Percentiles rank a stretch among this genome's conserved stretches.
These are phyloP conservation scores for Straminergon stramineum DNA, from an alignment of 225 moss, liverwort and hornwort genomes.

Conservation along the genomic window DNA sequence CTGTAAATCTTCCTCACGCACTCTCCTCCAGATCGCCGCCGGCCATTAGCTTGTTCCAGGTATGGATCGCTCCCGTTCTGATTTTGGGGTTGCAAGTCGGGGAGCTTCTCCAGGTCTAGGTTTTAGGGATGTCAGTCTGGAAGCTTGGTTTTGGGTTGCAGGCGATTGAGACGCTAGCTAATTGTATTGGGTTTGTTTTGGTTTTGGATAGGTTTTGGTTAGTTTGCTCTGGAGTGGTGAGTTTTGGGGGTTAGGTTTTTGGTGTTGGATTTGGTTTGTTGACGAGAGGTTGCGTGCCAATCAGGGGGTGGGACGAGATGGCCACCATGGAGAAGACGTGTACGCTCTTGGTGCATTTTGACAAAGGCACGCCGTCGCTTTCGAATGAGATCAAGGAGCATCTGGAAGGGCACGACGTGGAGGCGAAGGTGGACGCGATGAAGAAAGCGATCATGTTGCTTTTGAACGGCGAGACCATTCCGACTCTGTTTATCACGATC, in stretches of 20 bases:
- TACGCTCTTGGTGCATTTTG: constrained; percentile 87
- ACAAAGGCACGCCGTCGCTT: constrained; percentile 85
- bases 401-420: constrained; percentile 78
- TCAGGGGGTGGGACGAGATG: constrained; percentile 12
- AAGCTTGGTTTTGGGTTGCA: background rate
- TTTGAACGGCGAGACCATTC: constrained; percentile 80
- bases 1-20: background rate
- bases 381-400: constrained; percentile 96
- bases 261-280: background rate
- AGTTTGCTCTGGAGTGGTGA: background rate
- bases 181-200: background rate
- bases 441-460: constrained; percentile 97
- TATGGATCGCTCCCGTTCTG: background rate
- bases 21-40: background rate
- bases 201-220: background rate
- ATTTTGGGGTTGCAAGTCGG: background rate
- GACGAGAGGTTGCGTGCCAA: background rate
- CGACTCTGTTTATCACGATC: constrained; percentile 89
- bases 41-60: constrained; percentile 6
- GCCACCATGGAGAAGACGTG: constrained; percentile 86
- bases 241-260: background rate
- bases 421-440: constrained; percentile 85
- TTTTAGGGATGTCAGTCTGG: background rate
- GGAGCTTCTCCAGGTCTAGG: background rate
- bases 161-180: background rate